Evolutionary conservation across 768 basidiomycete genomes (phyloP), one percentile per base, ranked within the genome.

Genomic region (Trametes cinnabarina): DNA sequence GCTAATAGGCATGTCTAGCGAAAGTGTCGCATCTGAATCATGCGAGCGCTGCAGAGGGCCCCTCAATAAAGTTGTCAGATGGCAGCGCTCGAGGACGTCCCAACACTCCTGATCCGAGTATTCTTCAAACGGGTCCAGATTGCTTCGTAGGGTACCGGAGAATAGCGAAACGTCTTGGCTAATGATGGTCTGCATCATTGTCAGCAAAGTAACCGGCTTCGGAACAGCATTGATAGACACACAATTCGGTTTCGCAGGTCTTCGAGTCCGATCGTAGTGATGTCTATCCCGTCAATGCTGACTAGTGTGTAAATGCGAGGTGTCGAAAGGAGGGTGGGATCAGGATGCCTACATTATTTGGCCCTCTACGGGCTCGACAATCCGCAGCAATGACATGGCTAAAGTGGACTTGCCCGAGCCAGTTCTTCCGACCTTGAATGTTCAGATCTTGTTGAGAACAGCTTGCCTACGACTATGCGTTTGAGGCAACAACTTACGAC

Each of bases 111-210:
- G 75, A 37, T 81, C 75, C 0, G 83, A 78, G 59, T 83, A 77
- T 61, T 81, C 75, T 20, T 75, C 76, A 58, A 88, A 78, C 1
- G 88, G 88, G 63, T 91, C 88, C 20, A 90, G 72, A 64, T 91
- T 91, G 69, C 82, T 86, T 41, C 83, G 76, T 3, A 92, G 79
- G 0, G 87, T 87, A 0, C 90, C 90, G 6, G 83, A 77, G 66
- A 91, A 91, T 3, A 92, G 73, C 0, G 86, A 82, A 1, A 89
- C 86, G 51, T 90, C 88, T 73, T 89, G 87, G 55, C 83, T 85
- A 61, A 88, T 82, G 56, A 89, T 86, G 0, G 87, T 89, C 85
- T 88, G 48, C 15, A 51, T 25, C 0, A 8, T 15, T 12, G n/a
- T 43, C 23, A 47, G 57, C 19, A 12, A 53, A 34, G 3, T 10